These are phyloP conservation scores for Diaporthe batatas DNA, from an alignment of 2,329 filamentous ascomycete genomes.

Conservation along the genomic window DNA sequence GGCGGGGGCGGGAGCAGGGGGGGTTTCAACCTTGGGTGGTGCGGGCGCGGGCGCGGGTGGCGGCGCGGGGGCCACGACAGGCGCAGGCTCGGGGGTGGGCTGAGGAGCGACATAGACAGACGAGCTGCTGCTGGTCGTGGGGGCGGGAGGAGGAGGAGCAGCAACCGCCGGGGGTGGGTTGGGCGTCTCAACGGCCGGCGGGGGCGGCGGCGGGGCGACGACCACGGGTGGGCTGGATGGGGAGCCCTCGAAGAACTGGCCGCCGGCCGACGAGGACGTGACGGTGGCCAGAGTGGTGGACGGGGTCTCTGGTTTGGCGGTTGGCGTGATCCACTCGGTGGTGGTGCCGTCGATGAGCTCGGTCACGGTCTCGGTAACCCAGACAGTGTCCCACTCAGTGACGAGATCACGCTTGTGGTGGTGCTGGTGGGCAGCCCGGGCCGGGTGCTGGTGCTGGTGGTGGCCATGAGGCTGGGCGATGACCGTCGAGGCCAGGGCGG, in stretches of 20 bases:
- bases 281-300: conserved; percentile 45
- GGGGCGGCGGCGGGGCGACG: conserved; percentile 32
- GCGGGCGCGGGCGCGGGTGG: conserved; percentile 14
- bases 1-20: conserved; percentile 29
- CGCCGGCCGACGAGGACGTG: conserved; percentile 44
- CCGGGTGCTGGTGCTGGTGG: conserved; percentile 51
- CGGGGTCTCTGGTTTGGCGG: conserved; percentile 43
- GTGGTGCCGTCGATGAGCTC: conserved; percentile 62
- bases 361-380: conserved; percentile 66
- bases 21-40: conserved; percentile 39
- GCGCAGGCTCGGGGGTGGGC: conserved; percentile 46
- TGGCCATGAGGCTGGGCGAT: conserved; percentile 65
- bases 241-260: conserved; percentile 50
- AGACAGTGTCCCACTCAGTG: conserved; percentile 61
- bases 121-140: conserved; percentile 48
- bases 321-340: conserved; percentile 60
- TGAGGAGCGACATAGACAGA: conserved; percentile 43
- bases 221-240: conserved; percentile 50
- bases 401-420: conserved; percentile 59
- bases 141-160: conserved; percentile 45
- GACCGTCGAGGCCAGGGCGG: conserved; percentile 59
- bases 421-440: conserved; percentile 50
- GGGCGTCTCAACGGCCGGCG: conserved; percentile 29
- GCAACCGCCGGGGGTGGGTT: conserved; percentile 17
- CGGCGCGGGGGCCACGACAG: neutral